phyloP scores from a whole-genome alignment of 1,284 basidiomycete genomes.

The Heliocybe sulcata region DNA sequence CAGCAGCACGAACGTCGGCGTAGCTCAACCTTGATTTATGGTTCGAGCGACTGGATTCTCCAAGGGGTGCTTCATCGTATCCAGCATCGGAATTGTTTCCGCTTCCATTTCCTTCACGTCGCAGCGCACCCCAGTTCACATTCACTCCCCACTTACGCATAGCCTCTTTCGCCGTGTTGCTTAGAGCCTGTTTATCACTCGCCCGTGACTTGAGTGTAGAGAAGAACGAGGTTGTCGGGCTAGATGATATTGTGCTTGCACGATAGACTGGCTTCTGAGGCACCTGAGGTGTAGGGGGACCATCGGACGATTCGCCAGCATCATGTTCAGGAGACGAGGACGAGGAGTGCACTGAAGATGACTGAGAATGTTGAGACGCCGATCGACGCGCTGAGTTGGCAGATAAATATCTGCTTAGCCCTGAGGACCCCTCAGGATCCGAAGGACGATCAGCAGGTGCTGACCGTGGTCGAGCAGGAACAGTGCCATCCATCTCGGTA shows the following conservation, averaged over 20 bases:
- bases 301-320: not conserved
- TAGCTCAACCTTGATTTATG: slow-evolving; percentile 49
- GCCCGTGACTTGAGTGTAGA: slow-evolving; percentile 71
- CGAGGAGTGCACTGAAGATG: slow-evolving; percentile 8
- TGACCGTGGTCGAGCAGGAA: not conserved
- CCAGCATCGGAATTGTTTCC: slow-evolving; percentile 37
- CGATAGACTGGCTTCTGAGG: not conserved
- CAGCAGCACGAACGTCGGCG: slow-evolving; percentile 65
- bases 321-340: slow-evolving; percentile 14
- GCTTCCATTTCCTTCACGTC: slow-evolving; percentile 34
- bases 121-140: slow-evolving; percentile 64
- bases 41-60: slow-evolving; percentile 13
- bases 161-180: slow-evolving; percentile 74
- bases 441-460: not conserved
- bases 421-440: not conserved
- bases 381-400: slow-evolving; percentile 12
- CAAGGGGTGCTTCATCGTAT: slow-evolving; percentile 21
- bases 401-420: slow-evolving; percentile 9
- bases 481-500: not conserved
- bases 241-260: not conserved
- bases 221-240: slow-evolving; percentile 38
- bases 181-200: slow-evolving; percentile 77
- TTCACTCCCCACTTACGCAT: slow-evolving; percentile 86
- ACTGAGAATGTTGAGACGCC: slow-evolving; percentile 13
- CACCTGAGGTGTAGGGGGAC: not conserved